phyloP scores from a whole-genome alignment of 2,329 filamentous ascomycete genomes.

The Xylariaceae sp. region DNA sequence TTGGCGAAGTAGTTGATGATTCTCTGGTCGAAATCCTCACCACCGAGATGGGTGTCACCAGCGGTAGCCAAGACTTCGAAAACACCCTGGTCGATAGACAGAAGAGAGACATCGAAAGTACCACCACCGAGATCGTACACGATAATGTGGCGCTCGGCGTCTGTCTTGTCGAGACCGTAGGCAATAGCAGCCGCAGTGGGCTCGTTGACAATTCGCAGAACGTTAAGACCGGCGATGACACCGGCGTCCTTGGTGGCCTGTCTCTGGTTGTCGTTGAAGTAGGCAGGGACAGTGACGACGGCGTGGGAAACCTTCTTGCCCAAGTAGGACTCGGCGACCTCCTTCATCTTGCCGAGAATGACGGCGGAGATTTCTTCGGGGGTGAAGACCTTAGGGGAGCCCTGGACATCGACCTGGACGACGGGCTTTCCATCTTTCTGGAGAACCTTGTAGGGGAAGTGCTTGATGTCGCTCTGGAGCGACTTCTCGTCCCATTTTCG shows the following conservation, averaged over 20 bases:
- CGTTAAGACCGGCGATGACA: slow-evolving; percentile 86
- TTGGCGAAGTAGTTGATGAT: slow-evolving; percentile 96
- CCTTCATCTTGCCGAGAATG: slow-evolving; percentile 83
- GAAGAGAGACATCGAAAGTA: slow-evolving; percentile 91
- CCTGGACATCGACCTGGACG: slow-evolving; percentile 70
- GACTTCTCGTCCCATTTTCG: slow-evolving; percentile 82
- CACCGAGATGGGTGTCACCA: slow-evolving; percentile 95
- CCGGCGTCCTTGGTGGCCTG: slow-evolving; percentile 96
- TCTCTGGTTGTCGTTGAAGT: slow-evolving; percentile 98
- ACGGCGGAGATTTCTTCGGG: slow-evolving; percentile 80
- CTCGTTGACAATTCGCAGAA: slow-evolving; percentile 95
- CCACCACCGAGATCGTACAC: slow-evolving; percentile 93
- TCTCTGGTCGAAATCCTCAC: slow-evolving; percentile 98
- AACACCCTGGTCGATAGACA: slow-evolving; percentile 87
- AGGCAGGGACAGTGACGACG: slow-evolving; percentile 91
- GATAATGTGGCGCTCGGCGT: slow-evolving; percentile 81
- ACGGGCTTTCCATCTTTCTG: slow-evolving; percentile 87
- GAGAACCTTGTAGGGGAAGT: slow-evolving; percentile 95
- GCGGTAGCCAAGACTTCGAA: slow-evolving; percentile 94
- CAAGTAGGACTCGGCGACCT: slow-evolving; percentile 74
- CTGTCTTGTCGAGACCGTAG: slow-evolving; percentile 87
- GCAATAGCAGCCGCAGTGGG: slow-evolving; percentile 93
- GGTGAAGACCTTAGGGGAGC: slow-evolving; percentile 68
- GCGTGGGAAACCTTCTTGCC: slow-evolving; percentile 83
- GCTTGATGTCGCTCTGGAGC: slow-evolving; percentile 91